These are phyloP conservation scores for Trametes cingulata DNA, from an alignment of 768 basidiomycete genomes.

Conservation along the genomic window DNA sequence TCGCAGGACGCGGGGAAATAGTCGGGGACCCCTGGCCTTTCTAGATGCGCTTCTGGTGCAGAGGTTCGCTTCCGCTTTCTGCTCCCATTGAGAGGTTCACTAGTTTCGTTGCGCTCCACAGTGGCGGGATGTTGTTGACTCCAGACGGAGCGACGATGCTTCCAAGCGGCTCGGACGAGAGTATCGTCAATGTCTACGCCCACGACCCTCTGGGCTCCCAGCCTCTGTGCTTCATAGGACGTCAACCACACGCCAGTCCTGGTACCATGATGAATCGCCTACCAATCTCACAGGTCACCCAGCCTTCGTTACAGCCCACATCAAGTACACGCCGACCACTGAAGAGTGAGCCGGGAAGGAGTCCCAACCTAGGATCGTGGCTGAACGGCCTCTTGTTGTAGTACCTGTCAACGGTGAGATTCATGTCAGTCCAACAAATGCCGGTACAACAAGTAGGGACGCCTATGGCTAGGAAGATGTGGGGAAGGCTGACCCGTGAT, in stretches of 20 bases:
- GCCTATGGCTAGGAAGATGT: not conserved
- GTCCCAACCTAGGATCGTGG: conserved; percentile 63
- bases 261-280: conserved; percentile 8
- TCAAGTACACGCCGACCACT: conserved; percentile 65
- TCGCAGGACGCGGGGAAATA: conserved; percentile 81
- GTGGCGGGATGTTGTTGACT: conserved; percentile 54
- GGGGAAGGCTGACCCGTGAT: conserved; percentile 58
- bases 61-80: conserved; percentile 13
- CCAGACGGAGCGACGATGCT: conserved; percentile 68
- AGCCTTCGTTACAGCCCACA: conserved; percentile 86
- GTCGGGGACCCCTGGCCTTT: conserved; percentile 27
- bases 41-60: conserved; percentile 17
- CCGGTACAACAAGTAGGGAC: not conserved
- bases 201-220: conserved; percentile 63
- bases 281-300: conserved; percentile 88
- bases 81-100: not conserved
- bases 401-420: conserved; percentile 52
- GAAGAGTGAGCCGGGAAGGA: conserved; percentile 59
- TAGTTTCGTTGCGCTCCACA: not conserved
- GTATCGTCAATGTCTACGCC: conserved; percentile 86
- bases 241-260: not conserved
- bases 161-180: conserved; percentile 77
- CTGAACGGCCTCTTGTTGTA: conserved; percentile 70
- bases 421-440: too few species aligned
- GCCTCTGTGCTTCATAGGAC: conserved; percentile 65